A percentile compares a stretch with the other conserved stretches of the same genome.
These are phyloP conservation scores for Aspergillus nidulans DNA, from an alignment of 495 filamentous ascomycete species.

Conservation along the genomic window DNA sequence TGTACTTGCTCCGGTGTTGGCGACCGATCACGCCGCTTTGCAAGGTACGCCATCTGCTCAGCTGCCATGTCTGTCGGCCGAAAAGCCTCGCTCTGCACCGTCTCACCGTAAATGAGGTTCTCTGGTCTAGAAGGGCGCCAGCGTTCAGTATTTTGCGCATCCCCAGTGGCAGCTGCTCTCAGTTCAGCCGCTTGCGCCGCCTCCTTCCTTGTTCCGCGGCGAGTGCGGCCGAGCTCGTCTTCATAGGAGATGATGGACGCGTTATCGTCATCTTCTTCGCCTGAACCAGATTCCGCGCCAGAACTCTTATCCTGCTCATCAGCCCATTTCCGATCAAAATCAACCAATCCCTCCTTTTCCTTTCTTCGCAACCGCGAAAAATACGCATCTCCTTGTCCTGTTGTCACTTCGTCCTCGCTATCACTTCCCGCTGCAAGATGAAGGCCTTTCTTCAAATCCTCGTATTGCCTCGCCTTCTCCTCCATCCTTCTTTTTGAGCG, in stretches of 20 bases:
- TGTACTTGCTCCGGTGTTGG: slow-evolving; percentile 72
- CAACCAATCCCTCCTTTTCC: slow-evolving; percentile 60
- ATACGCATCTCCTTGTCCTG: slow-evolving; percentile 33
- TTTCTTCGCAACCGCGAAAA: slow-evolving; percentile 30
- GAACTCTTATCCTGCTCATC: slow-evolving; percentile 47
- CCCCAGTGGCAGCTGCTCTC: slow-evolving; percentile 33
- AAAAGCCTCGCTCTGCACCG: slow-evolving; percentile 78
- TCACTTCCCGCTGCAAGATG: slow-evolving; percentile 32
- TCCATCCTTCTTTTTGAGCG: slow-evolving; percentile 76
- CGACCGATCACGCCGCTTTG: slow-evolving; percentile 66
- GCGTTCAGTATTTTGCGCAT: slow-evolving; percentile 38
- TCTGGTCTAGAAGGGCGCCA: slow-evolving; percentile 60
- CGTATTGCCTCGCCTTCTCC: slow-evolving; percentile 80
- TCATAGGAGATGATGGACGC: slow-evolving; percentile 72
- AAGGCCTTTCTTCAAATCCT: slow-evolving; percentile 73
- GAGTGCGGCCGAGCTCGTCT: slow-evolving; percentile 84
- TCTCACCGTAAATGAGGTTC: slow-evolving; percentile 77
- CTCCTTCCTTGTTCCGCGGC: slow-evolving; percentile 60
- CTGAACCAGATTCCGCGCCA: slow-evolving; percentile 26
- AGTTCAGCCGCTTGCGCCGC: slow-evolving; percentile 52
- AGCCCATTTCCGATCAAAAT: slow-evolving; percentile 94
- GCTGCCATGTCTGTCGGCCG: slow-evolving; percentile 57
- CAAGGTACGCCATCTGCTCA: slow-evolving; percentile 65
- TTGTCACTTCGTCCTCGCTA: slow-evolving; percentile 40
- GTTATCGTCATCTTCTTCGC: slow-evolving; percentile 38